phyloP scores from a whole-genome alignment of 345 rosid genomes.

The Gynandropsis gynandra region DNA sequence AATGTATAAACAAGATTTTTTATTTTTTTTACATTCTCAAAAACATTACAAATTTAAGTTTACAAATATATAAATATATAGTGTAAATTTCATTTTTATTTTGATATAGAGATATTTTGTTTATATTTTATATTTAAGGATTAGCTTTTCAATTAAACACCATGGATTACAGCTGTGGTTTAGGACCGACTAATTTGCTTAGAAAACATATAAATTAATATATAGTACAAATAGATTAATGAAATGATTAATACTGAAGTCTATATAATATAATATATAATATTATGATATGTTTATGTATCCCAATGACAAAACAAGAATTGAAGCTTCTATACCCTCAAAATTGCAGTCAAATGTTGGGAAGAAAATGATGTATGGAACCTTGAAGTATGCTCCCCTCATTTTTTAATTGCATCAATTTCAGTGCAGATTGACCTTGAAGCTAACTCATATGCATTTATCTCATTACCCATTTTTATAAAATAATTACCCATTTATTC shows the following conservation, averaged over 20 bases:
- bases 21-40: neutral
- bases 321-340: slow-evolving; percentile 36
- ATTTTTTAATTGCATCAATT: slow-evolving; percentile 28
- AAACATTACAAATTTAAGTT: too few species aligned
- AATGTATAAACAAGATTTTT: neutral
- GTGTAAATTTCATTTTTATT: neutral
- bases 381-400: slow-evolving; percentile 32
- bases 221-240: slow-evolving; percentile 21
- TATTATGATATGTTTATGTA: slow-evolving; percentile 26
- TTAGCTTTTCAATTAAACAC: slow-evolving; percentile 12
- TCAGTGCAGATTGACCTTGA: slow-evolving; percentile 25
- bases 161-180: slow-evolving; percentile 26
- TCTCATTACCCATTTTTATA: neutral
- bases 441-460: slow-evolving; percentile 8
- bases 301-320: slow-evolving; percentile 38
- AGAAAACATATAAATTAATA: too few species aligned
- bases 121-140: slow-evolving; percentile 14
- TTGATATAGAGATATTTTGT: neutral
- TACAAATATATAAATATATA: neutral
- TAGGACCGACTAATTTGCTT: slow-evolving; percentile 20
- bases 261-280: slow-evolving; percentile 16
- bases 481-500: neutral
- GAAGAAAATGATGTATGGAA: slow-evolving; percentile 34
- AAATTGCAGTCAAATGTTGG: slow-evolving; percentile 36
- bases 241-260: slow-evolving; percentile 12